Base-by-base conservation (phyloP, 1,139 yeast species). In the Geotrichum australiense region DNA sequence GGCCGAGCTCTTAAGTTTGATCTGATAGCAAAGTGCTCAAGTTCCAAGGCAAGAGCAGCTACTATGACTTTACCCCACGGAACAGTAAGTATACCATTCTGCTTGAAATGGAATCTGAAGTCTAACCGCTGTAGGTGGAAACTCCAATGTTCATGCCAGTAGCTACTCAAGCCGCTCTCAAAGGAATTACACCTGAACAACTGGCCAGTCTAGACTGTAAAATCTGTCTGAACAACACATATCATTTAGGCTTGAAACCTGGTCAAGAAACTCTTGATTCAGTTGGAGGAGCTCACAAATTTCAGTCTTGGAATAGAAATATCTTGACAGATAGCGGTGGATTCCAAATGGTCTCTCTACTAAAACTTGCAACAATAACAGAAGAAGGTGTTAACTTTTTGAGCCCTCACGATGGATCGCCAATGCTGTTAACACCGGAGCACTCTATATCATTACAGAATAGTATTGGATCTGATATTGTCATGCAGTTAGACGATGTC, bases 71-170 rank as follows among this genome's bases (percentile, higher is more conserved):
- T 67, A 37, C 71, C 72, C 6, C 72, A 68, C 50, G 72, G 72
- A 8, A 48, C 57, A 10, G 46, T 53, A 46, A 35, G 50, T 27
- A 15, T 10, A 6, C 5, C 12, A 18, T 18, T 16, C 15, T 2
- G 8, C 22, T 30, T 28, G n/a, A 14, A n/a, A 8, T 11, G 20
- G 12, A n/a, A 16, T n/a, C 14, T 22, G 15, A 22, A 8, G 14
- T 25, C 20, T 11, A 42, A 10, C 42, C 49, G 10, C 4, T 8
- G 8, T 8, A 42, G 46, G 71, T 67, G 2, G 60, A 65, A 37
- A 64, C 71, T 2, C 72, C 72, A 1, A 68, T 67, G 59, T 67
- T 67, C 54, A 67, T 67, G 72, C 72, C 72, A 1, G 72, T 68
- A 4, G 71, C 70, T 33, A 68, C 71, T 14, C 70, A 68, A 54